A percentile compares a stretch with the other conserved stretches of the same genome.
Evolutionary conservation across 352 stramenopile species (phyloP).

Genomic region (Pythium vanterpoolii): DNA sequence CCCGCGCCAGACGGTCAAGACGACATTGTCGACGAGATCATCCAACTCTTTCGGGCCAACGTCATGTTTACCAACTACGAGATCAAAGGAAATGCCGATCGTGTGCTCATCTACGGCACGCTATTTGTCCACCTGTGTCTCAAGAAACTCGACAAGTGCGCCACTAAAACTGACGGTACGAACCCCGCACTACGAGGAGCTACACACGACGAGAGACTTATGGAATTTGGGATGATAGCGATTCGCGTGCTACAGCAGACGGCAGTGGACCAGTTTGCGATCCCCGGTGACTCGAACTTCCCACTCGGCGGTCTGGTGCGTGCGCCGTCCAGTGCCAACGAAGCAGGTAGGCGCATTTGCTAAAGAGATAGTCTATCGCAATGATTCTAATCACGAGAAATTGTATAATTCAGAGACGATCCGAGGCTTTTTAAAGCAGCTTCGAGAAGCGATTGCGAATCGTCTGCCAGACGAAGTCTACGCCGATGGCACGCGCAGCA

Average conservation of each 20-base stretch:
- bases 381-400: not conserved
- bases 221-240: conserved; percentile 30
- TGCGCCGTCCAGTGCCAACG: conserved; percentile 59
- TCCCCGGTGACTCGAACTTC: conserved; percentile 85
- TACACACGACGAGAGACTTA: not conserved
- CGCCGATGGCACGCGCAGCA: conserved; percentile 84
- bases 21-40: conserved; percentile 93
- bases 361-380: not conserved
- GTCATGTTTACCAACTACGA: conserved; percentile 94
- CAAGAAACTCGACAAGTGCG: conserved; percentile 87
- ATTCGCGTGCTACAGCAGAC: conserved; percentile 77
- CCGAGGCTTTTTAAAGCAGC: conserved; percentile 89
- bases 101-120: conserved; percentile 93
- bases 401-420: conserved; percentile 63
- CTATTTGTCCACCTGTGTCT: conserved; percentile 91
- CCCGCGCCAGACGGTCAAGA: conserved; percentile 70
- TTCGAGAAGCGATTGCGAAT: conserved; percentile 79
- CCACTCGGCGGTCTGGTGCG: conserved; percentile 79
- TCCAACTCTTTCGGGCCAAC: conserved; percentile 92
- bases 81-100: conserved; percentile 89
- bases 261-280: conserved; percentile 79
- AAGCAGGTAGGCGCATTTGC: conserved; percentile 50
- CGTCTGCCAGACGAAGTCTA: conserved; percentile 85
- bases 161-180: conserved; percentile 69
- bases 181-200: not conserved